Percentiles rank a stretch among this genome's conserved stretches.
These are phyloP conservation scores for Chytriomyces sp. DNA, from an alignment of 192 early-diverging fungal genomes.

Conservation along the genomic window DNA sequence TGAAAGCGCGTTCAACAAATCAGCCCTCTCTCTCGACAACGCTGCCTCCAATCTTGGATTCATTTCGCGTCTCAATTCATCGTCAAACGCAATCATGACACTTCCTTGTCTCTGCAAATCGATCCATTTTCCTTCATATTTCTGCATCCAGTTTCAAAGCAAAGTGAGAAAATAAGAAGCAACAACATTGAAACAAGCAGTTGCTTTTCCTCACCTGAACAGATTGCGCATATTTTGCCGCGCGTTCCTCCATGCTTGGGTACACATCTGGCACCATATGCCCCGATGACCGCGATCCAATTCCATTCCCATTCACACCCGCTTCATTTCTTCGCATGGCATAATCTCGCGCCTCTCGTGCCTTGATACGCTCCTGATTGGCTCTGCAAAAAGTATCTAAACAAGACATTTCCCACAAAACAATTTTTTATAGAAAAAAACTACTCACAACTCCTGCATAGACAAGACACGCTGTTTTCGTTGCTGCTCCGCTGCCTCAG, in stretches of 20 bases:
- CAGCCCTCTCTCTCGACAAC: slow-evolving; percentile 11
- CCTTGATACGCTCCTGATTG: too few relatives aligned
- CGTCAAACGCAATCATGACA: slow-evolving; percentile 18
- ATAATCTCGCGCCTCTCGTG: too few relatives aligned
- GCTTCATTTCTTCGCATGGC: not conserved
- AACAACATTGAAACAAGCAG: not conserved
- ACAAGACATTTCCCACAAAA: not conserved
- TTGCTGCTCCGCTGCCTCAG: not conserved
- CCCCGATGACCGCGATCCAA: not conserved
- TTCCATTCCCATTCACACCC: not conserved
- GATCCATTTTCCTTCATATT: slow-evolving; percentile 8
- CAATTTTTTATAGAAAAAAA: not conserved
- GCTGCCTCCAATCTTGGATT: not conserved
- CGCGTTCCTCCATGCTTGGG: not conserved
- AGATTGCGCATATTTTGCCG: not conserved
- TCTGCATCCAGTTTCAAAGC: not conserved
- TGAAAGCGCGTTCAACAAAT: not conserved
- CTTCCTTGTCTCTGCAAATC: slow-evolving; percentile 25
- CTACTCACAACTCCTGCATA: too few relatives aligned
- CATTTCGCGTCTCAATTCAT: not conserved
- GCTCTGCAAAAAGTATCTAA: too few relatives aligned
- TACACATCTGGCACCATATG: not conserved
- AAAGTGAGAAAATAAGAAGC: not conserved
- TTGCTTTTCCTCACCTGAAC: not conserved
- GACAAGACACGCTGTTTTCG: not conserved